Evolutionary conservation across 108 stramenopile species (phyloP), one percentile per base, ranked within the genome.

Genomic region (Skeletonema potamos): DNA sequence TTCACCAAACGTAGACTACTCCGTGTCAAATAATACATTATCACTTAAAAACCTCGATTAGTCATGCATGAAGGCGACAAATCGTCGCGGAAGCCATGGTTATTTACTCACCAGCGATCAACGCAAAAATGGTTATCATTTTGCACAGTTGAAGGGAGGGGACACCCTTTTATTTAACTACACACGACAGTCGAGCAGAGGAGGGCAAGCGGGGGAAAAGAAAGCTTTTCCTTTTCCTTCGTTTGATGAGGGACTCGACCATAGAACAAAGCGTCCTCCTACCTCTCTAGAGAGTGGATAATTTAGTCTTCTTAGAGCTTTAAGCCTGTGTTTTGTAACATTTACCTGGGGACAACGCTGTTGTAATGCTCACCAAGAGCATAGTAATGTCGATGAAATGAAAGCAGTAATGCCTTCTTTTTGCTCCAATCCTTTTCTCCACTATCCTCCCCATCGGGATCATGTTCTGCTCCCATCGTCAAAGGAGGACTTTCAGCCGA

Each of bases 311-410:
- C n/a, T n/a, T n/a, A n/a, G n/a, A n/a, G n/a, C n/a, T n/a, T n/a
- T n/a, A n/a, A n/a, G n/a, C n/a, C n/a, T n/a, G n/a, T n/a, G n/a
- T n/a, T n/a, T n/a, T n/a, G n/a, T n/a, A n/a, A n/a, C n/a, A n/a
- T 27, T 13, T 28, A 39, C 15, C 46, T 69, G 68, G 69, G 73
- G 3, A 89, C 68, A 32, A 97, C 94, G 46, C 91, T 92, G 84
- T 99, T 99, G 86, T 99, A 99, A 79, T 99, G 98, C 79, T 97
- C 97, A 20, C 98, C 98, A 58, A 99, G 77, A 18, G 97, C 94
- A 84, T 97, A 98, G 69, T 96, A 99, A 74, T 99, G 89, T 60
- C 92, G 81, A 80, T 99, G 98, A 85, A 95, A 99, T 27, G 93
- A 86, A 26, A 99, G 66, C 18, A 75, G 68, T 34, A 99, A 84